Percentiles rank a stretch among this genome's conserved stretches.
Conservation (phyloP, 805 yeast species). For the Candida argentea region DNA sequence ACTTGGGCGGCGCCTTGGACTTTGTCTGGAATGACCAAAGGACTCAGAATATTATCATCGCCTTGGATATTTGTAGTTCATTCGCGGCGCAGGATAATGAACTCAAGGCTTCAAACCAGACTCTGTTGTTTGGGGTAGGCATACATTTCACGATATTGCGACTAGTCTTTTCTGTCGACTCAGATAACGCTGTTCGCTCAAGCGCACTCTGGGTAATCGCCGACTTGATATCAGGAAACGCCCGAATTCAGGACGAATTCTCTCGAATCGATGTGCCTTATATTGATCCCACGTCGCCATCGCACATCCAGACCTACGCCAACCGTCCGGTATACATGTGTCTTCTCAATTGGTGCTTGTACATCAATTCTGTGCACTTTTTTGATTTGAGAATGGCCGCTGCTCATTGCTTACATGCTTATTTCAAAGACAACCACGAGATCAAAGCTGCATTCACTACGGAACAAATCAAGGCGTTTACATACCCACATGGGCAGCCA, state of each 20-base stretch:
- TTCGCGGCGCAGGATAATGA: slow-evolving; percentile 68
- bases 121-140: slow-evolving; percentile 47
- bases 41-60: slow-evolving; percentile 50
- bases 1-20: slow-evolving; percentile 3
- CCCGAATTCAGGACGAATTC: slow-evolving; percentile 58
- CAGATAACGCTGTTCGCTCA: slow-evolving; percentile 59
- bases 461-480: slow-evolving; percentile 47
- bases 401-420: slow-evolving; percentile 53
- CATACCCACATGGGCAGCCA: slow-evolving; percentile 8
- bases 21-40: slow-evolving; percentile 75
- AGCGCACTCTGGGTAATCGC: slow-evolving; percentile 67
- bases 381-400: slow-evolving; percentile 79
- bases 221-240: slow-evolving; percentile 60
- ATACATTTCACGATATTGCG: slow-evolving; percentile 56
- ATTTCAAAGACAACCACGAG: slow-evolving; percentile 51
- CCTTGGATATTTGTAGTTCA: slow-evolving; percentile 62
- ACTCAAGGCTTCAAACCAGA: slow-evolving; percentile 51
- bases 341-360: slow-evolving; percentile 73
- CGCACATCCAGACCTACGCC: slow-evolving; percentile 26
- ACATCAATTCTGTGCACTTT: slow-evolving; percentile 69
- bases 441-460: slow-evolving; percentile 53
- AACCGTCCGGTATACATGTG: slow-evolving; percentile 64
- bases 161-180: slow-evolving; percentile 56
- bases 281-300: slow-evolving; percentile 61
- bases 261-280: slow-evolving; percentile 86